These are phyloP conservation scores for Magnolia changhungtana DNA, from an alignment of 164 flowering plant genomes.

Conservation along the genomic window DNA sequence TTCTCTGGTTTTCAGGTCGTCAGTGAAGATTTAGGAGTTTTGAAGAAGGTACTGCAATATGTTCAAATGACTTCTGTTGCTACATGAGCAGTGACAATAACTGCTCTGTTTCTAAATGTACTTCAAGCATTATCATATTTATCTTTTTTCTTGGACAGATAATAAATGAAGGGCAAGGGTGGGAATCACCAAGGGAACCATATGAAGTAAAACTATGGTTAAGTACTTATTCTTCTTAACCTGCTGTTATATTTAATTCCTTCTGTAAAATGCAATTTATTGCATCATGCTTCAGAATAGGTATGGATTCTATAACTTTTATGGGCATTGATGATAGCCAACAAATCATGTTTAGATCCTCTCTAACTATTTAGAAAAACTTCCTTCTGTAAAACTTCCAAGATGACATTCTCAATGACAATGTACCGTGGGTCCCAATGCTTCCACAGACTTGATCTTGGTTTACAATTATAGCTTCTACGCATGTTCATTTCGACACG, in stretches of 20 bases:
- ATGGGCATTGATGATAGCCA: too few relatives aligned
- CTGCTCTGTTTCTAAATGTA: not conserved
- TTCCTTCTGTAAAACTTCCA: too few relatives aligned
- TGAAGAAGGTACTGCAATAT: slow-evolving; percentile 62
- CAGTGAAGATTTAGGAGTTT: slow-evolving; percentile 73
- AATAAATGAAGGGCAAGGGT: slow-evolving; percentile 76
- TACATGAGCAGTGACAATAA: not conserved
- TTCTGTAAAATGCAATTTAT: too few relatives aligned
- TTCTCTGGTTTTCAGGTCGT: slow-evolving; percentile 55
- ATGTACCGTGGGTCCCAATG: too few relatives aligned
- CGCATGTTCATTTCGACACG: too few relatives aligned
- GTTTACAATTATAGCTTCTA: too few relatives aligned
- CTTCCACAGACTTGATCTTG: too few relatives aligned
- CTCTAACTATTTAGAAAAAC: too few relatives aligned
- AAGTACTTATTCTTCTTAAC: slow-evolving; percentile 10
- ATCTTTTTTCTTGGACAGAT: slow-evolving; percentile 40
- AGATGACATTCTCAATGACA: too few relatives aligned
- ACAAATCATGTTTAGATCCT: too few relatives aligned
- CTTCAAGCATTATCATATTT: not conserved
- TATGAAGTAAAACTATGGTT: slow-evolving; percentile 93
- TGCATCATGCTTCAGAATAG: not conserved
- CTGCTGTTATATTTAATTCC: not conserved
- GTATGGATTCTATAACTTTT: too few relatives aligned
- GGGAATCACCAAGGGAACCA: slow-evolving; percentile 97
- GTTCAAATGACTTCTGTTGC: not conserved